Evolutionary conservation across 495 filamentous ascomycete genomes (phyloP), one percentile per base, ranked within the genome.

Genomic region (Aspergillus taichungensis): DNA sequence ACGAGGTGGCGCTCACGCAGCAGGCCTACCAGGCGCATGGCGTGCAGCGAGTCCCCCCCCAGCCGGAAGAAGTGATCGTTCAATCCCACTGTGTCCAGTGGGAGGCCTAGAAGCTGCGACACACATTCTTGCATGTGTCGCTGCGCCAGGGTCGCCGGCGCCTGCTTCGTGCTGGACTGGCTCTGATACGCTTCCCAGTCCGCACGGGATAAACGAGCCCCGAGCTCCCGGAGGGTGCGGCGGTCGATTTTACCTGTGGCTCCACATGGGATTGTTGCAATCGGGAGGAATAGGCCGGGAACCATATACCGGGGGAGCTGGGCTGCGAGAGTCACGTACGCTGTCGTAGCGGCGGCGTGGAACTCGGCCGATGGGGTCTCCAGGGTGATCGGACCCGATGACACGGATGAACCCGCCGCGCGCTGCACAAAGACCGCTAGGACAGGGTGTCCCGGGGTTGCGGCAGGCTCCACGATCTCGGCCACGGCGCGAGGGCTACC

Each of bases 21-120:
- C 18, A 24, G 4, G 18, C 18, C 18, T 24, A 38, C 35, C 13
- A 49, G 10, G 3, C 33, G 29, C 45, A 48, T 49, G 5, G 50
- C 50, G 6, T 12, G 24, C 8, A 52, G 31, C 12, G 50, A 52
- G 43, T 52, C 50, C 8, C 50, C 45, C 9, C 45, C 45, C 4
- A 42, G 13, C 10, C 37, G 30, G 18, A 43, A 52, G 45, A 48
- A 43, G 31, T 48, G 36, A 30, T 10, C 32, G 5, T 34, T 12
- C 32, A 12, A 2, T 2, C 32, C 12, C 9, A 34, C 9, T 5
- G 9, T 10, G 12, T 34, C 32, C 1, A 3, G 9, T 34, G 32
- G 2, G 12, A 34, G 9, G 5, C 2, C 9, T 1, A 34, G 12
- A 5, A 34, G 9, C 32, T 34, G 9, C 12, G 32, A 10, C 9